These are phyloP conservation scores for Phytopythium sindhum DNA, from an alignment of 352 stramenopile species.

Conservation along the genomic window DNA sequence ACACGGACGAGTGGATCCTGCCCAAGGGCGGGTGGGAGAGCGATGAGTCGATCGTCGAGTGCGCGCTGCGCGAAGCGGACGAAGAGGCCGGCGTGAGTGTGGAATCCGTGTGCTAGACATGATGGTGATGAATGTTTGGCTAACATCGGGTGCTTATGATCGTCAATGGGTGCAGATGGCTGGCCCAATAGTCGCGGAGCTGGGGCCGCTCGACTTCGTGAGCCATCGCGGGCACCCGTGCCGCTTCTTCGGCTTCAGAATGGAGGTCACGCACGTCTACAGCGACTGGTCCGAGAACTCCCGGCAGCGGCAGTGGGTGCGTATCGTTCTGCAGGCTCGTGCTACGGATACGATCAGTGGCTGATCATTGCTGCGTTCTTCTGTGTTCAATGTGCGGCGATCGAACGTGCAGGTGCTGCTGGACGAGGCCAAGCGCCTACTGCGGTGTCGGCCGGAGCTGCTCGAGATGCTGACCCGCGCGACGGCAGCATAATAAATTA, in stretches of 20 bases:
- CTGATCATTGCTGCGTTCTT: too few species aligned
- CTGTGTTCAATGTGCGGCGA: too few species aligned
- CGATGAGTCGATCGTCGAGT: constrained; percentile 91
- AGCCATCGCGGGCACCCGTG: constrained; percentile 45
- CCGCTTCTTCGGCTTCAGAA: constrained; percentile 46
- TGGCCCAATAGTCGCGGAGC: constrained; percentile 29
- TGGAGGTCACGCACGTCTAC: constrained; percentile 36
- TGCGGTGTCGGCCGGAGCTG: constrained; percentile 37
- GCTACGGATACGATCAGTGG: too few species aligned
- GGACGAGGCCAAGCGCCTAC: constrained; percentile 19
- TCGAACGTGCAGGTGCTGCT: constrained; percentile 24
- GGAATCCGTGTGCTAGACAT: too few species aligned
- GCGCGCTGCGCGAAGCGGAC: constrained; percentile 89
- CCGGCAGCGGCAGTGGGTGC: constrained; percentile 52
- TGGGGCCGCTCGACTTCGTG: constrained; percentile 46
- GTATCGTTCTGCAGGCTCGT: not conserved
- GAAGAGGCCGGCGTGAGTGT: constrained; percentile 89
- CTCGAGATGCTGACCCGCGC: constrained; percentile 38
- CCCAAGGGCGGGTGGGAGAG: constrained; percentile 97
- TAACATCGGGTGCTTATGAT: not conserved
- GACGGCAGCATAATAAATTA: not conserved
- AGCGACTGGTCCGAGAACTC: constrained; percentile 55
- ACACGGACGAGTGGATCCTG: constrained; percentile 89
- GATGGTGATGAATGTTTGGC: not conserved
- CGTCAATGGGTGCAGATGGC: constrained; percentile 25